A percentile compares a stretch with the other conserved stretches of the same genome.
phyloP scores from a whole-genome alignment of 2,329 filamentous ascomycete species.

The Pochonia chlamydosporia region DNA sequence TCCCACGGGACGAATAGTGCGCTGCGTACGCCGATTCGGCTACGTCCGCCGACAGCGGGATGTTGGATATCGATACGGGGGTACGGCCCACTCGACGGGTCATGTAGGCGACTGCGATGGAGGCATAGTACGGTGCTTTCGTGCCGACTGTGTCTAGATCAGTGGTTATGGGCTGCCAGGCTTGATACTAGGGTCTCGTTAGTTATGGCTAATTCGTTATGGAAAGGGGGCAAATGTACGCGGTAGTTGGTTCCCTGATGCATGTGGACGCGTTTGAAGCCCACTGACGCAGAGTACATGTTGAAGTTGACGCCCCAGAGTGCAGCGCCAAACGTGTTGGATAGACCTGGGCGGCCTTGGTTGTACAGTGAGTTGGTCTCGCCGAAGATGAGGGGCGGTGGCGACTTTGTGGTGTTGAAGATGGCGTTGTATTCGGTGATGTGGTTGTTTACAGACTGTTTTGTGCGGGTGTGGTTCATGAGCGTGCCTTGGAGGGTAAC shows the following conservation, averaged over 20 bases:
- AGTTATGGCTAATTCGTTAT: too few relatives aligned
- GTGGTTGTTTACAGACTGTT: slow-evolving; percentile 35
- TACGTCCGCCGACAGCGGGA: slow-evolving; percentile 32
- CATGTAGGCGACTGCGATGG: slow-evolving; percentile 49
- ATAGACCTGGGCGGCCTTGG: slow-evolving; percentile 54
- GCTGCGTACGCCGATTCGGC: slow-evolving; percentile 47
- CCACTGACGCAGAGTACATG: slow-evolving; percentile 48
- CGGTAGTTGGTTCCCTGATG: slow-evolving; percentile 60
- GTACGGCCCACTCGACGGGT: background rate
- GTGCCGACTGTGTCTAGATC: slow-evolving; percentile 45
- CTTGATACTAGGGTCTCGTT: slow-evolving; percentile 35
- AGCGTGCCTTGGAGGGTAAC: slow-evolving; percentile 57
- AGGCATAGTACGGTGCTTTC: slow-evolving; percentile 60
- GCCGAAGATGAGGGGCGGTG: slow-evolving; percentile 49
- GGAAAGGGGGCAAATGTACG: slow-evolving; percentile 16
- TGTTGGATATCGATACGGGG: slow-evolving; percentile 39
- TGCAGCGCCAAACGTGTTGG: slow-evolving; percentile 59
- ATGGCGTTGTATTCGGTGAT: slow-evolving; percentile 40
- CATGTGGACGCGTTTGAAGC: slow-evolving; percentile 55
- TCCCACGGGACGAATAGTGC: slow-evolving; percentile 33
- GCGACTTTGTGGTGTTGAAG: slow-evolving; percentile 10
- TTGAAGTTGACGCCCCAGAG: slow-evolving; percentile 61
- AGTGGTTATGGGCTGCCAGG: slow-evolving; percentile 54
- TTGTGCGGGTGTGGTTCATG: slow-evolving; percentile 56
- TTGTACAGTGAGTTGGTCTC: slow-evolving; percentile 60